Percentiles rank a stretch among this genome's conserved stretches.
phyloP scores from a whole-genome alignment of 495 filamentous ascomycete genomes.

The Chaetomium fimeti region DNA sequence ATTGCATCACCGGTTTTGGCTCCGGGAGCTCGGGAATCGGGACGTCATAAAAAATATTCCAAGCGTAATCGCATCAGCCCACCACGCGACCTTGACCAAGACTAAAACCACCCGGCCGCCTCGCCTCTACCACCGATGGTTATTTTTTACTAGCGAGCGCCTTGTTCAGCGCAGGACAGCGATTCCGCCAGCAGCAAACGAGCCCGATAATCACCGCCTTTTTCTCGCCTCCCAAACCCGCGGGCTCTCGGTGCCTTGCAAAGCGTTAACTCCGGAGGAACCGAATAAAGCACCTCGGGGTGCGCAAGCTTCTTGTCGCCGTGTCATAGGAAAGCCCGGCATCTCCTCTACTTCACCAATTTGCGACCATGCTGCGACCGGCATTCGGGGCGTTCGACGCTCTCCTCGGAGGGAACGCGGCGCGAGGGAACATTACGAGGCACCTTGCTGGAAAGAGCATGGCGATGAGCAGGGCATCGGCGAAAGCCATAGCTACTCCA shows the following conservation, averaged over 20 bases:
- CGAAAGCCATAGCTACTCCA: slow-evolving; percentile 8
- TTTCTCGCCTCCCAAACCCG: background rate
- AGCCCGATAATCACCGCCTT: background rate
- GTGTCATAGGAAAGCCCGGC: background rate
- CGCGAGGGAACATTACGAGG: slow-evolving; percentile 8
- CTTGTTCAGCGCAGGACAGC: background rate
- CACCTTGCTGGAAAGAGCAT: background rate
- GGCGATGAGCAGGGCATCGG: slow-evolving; percentile 18
- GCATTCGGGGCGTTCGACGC: slow-evolving; percentile 27
- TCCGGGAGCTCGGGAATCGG: slow-evolving; percentile 17
- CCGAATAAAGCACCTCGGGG: background rate
- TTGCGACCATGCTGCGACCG: slow-evolving; percentile 25
- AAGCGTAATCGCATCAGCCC: slow-evolving; percentile 20
- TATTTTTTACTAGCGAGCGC: background rate
- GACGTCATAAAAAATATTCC: slow-evolving; percentile 23
- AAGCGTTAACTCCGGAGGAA: slow-evolving; percentile 4
- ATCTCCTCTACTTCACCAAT: background rate
- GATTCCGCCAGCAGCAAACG: background rate
- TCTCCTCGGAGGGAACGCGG: slow-evolving; percentile 19
- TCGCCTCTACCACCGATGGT: no score
- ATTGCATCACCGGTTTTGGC: slow-evolving; percentile 22
- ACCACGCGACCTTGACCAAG: slow-evolving; percentile 3
- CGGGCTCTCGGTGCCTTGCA: background rate
- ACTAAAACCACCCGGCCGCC: slow-evolving; percentile 10
- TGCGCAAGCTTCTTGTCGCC: background rate